Conservation (phyloP, 2,329 filamentous ascomycete species). For the Xylaria polymorpha region DNA sequence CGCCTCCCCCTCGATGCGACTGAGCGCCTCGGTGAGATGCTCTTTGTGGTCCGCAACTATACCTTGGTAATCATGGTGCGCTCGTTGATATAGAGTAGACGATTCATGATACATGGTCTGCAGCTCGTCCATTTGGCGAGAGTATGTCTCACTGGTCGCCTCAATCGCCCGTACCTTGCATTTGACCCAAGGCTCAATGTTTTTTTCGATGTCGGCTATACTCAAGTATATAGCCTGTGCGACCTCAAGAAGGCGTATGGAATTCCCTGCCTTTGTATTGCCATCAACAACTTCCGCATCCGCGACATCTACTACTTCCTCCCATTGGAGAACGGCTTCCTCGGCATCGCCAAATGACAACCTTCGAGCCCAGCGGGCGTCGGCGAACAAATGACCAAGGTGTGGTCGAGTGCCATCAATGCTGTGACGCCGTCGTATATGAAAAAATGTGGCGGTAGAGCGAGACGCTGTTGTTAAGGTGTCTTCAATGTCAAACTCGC, state of each 20-base stretch:
- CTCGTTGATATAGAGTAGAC: conserved; percentile 74
- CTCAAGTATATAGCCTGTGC: conserved; percentile 65
- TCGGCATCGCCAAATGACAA: conserved; percentile 81
- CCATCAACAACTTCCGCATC: conserved; percentile 52
- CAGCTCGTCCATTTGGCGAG: conserved; percentile 72
- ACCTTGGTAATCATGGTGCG: conserved; percentile 75
- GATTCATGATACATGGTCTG: conserved; percentile 76
- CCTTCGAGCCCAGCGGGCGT: conserved; percentile 75
- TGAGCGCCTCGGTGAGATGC: conserved; percentile 75
- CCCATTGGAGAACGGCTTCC: conserved; percentile 77
- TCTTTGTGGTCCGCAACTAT: conserved; percentile 76
- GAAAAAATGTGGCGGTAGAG: conserved; percentile 56
- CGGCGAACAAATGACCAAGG: conserved; percentile 56
- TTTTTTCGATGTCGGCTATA: conserved; percentile 63
- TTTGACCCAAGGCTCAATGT: conserved; percentile 71
- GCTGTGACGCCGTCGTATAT: conserved; percentile 73
- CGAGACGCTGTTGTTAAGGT: conserved; percentile 62
- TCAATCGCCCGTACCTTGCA: conserved; percentile 67
- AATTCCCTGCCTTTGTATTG: conserved; percentile 32
- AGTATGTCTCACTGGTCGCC: conserved; percentile 70
- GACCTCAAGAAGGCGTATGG: conserved; percentile 59
- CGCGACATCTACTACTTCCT: conserved; percentile 61
- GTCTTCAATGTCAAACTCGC: conserved; percentile 69
- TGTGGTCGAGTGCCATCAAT: conserved; percentile 54
- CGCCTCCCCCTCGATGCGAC: conserved; percentile 82